These are phyloP conservation scores for Hyphopichia burtonii DNA, from an alignment of 1,139 yeast species.

Conservation along the genomic window DNA sequence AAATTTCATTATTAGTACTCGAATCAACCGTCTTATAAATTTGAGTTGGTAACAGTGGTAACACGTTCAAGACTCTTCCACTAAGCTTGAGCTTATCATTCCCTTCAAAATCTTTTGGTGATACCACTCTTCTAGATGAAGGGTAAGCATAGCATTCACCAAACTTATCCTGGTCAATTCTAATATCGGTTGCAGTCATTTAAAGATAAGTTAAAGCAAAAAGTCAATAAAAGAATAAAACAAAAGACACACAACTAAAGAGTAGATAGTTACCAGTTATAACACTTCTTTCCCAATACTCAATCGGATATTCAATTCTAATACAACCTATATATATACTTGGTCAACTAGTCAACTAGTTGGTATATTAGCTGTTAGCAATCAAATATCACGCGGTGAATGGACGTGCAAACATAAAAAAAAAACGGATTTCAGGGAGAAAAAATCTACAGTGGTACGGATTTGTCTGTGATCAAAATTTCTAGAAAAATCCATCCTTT, in stretches of 20 bases:
- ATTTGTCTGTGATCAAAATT: not conserved
- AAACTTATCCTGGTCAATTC: constrained; percentile 1
- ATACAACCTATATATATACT: too few species aligned
- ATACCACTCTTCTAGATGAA: constrained; percentile 21
- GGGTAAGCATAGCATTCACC: constrained; percentile 24
- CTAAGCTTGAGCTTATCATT: constrained; percentile 36
- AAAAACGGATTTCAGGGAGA: not conserved
- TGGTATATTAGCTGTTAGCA: not conserved
- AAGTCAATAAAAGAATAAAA: too few species aligned
- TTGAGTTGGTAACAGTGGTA: constrained; percentile 68
- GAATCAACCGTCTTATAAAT: constrained; percentile 40
- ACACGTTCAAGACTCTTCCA: constrained; percentile 68
- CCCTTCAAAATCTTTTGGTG: constrained; percentile 31
- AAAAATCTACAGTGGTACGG: not conserved
- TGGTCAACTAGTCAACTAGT: too few species aligned
- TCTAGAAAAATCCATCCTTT: not conserved
- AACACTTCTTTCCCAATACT: too few species aligned
- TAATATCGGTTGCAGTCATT: not conserved
- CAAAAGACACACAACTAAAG: too few species aligned
- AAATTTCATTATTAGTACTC: constrained; percentile 27
- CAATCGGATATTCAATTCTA: too few species aligned
- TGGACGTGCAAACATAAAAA: too few species aligned
- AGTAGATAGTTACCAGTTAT: too few species aligned
- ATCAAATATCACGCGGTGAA: not conserved
- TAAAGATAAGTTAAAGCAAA: too few species aligned